Percentiles rank a stretch among this genome's conserved stretches.
Evolutionary conservation across 345 rosid species (phyloP).

Genomic region (Odontarrhena argentea): DNA sequence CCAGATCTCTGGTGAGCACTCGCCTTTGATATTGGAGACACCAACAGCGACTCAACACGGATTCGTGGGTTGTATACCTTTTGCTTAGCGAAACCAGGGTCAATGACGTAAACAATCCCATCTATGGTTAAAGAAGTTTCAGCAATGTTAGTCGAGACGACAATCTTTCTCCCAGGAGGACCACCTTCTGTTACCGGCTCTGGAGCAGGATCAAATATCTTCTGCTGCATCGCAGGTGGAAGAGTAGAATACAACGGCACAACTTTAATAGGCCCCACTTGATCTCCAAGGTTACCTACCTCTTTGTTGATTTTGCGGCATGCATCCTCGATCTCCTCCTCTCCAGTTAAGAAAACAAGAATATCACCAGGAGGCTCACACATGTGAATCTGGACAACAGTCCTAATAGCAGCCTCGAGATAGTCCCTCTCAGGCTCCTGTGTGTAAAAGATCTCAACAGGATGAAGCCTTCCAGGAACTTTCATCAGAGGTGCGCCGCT

Average conservation of each 20-base stretch:
- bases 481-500: constrained; percentile 92
- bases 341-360: constrained; percentile 97
- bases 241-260: constrained; percentile 96
- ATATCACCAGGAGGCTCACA: constrained; percentile 87
- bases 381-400: constrained; percentile 90
- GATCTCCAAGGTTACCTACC: constrained; percentile 70
- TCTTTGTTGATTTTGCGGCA: constrained; percentile 89
- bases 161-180: constrained; percentile 92
- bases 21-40: constrained; percentile 97
- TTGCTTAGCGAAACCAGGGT: constrained; percentile 95
- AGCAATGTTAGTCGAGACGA: constrained; percentile 94
- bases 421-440: constrained; percentile 99
- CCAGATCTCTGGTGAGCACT: constrained; percentile 99
- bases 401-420: constrained; percentile 92
- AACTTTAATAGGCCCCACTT: constrained; percentile 86
- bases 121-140: constrained; percentile 98
- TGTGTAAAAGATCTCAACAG: constrained; percentile 93
- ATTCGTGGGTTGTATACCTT: constrained; percentile 95
- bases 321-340: constrained; percentile 99
- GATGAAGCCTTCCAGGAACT: constrained; percentile 99
- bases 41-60: constrained; percentile 91
- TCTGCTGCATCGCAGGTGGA: constrained; percentile 99
- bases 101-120: constrained; percentile 96
- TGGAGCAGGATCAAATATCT: constrained; percentile 97
- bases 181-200: constrained; percentile 81